Evolutionary conservation across 2,329 filamentous ascomycete genomes (phyloP), one percentile per base, ranked within the genome.

Genomic region (Fonsecaea erecta): DNA sequence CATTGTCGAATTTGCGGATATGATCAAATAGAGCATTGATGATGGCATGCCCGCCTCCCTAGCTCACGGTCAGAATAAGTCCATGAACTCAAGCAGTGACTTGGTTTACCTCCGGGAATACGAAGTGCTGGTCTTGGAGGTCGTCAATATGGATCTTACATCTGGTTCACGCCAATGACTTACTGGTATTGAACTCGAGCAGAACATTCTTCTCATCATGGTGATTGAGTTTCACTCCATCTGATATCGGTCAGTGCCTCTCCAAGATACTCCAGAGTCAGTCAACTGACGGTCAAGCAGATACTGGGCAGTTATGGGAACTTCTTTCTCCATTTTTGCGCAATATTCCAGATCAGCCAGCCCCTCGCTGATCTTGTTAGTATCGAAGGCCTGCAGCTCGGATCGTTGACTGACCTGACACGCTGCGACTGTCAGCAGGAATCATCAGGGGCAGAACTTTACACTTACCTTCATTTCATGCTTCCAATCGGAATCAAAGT

Each of bases 151-250:
- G 7, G 46, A 24, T 18, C 14, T 14, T 12, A 8, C 18, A 11
- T 16, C 18, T 14, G 30, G 16, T 12, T 9, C 5, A 21, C 34
- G 43, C 8, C 18, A 48, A 24, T 28, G 18, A 37, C 62, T 56
- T 60, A 64, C 62, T 62, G 43, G 77, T 79, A 63, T 79, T 75
- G 66, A 79, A 78, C 63, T 79, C 78, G 46, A 79, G 71, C 24
- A 79, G 62, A 4, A 79, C 77, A 63, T 79, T 77, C 34, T 77
- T 72, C 64, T 79, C 77, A 62, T 78, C 75, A 53, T 79, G 75
- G 57, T 79, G 76, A 18, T 77, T 73, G 51, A 70, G 52, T 56
- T 70, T 66, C 16, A 70, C 68, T 9, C 76, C 77, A 53, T 65
- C 62, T 64, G 28, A n/a, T 9, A 8, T 35, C n/a, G 16, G 21